Evolutionary conservation across 768 basidiomycete genomes (phyloP), one percentile per base, ranked within the genome.

Genomic region (Polyporus arcularius): DNA sequence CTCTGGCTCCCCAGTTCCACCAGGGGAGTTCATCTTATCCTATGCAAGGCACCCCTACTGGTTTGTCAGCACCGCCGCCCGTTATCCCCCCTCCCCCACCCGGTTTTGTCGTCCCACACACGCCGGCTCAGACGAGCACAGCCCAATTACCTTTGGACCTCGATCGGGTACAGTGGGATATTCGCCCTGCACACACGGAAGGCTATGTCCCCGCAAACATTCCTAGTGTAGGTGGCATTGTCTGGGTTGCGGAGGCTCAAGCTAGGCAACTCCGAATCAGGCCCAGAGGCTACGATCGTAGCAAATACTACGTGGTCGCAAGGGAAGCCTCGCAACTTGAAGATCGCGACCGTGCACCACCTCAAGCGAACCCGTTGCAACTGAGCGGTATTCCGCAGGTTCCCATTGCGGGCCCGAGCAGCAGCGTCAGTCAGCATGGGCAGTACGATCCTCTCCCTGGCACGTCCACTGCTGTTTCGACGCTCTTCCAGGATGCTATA

Each of bases 341-440:
- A n/a, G 53, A 55, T 16, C 53, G 51, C 43, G 53, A 57, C 15
- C 53, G 60, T 18, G 63, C 50, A 26, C 42, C 51, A 1, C 63
- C 66, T 3, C 51, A 59, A 3, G 58, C 69, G 3, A 69, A 68
- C 31, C 61, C 65, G 2, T 46, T 73, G 6, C 71, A 70, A 60
- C 42, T 63, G 32, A 52, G 42, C 8, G 62, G 57, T 9, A 48
- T 63, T 16, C 61, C 61, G 2, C 47, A 43, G 21, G 35, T n/a
- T 7, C 16, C 43, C 1, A 32, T 31, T 16, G 62, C 62, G 14
- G 58, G 62, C 1, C 50, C 62, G 6, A 63, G 62, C 48, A 35
- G 18, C 12, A 58, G 31, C 16, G 18, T 32, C 5, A 43, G 52
- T n/a, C 41, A 40, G 15, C 53, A 38, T 3, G 57, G 43, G 15